phyloP scores from a whole-genome alignment of 2,329 filamentous ascomycete genomes.

The Monosporascus sp. region DNA sequence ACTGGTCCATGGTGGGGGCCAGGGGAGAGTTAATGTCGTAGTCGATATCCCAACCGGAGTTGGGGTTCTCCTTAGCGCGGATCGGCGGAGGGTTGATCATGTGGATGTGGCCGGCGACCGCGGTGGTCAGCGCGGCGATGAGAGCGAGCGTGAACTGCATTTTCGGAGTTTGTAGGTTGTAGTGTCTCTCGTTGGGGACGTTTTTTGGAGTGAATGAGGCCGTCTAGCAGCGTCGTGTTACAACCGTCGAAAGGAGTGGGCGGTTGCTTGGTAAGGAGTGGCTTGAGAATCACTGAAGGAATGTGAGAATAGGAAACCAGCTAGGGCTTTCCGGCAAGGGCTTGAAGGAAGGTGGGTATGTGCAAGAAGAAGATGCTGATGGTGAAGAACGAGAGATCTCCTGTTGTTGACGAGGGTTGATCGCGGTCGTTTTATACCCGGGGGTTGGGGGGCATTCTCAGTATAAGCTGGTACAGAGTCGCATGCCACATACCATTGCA shows the following conservation, averaged over 20 bases:
- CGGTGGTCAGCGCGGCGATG: conserved; percentile 35
- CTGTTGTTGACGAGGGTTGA: background rate
- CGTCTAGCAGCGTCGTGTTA: background rate
- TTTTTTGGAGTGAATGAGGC: background rate
- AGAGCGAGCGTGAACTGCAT: conserved; percentile 36
- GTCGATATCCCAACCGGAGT: conserved; percentile 46
- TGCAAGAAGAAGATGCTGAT: background rate
- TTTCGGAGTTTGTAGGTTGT: conserved; percentile 19
- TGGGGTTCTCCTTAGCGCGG: conserved; percentile 47
- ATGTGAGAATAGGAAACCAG: background rate
- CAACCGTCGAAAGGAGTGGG: background rate
- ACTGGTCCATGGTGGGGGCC: conserved; percentile 51
- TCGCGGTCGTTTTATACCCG: background rate
- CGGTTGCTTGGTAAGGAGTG: background rate
- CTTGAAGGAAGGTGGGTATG: background rate
- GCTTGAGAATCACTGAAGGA: background rate
- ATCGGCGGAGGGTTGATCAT: conserved; percentile 49
- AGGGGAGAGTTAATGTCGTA: conserved; percentile 70
- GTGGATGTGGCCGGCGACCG: conserved; percentile 51
- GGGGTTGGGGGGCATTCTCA: background rate
- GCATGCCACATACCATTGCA: background rate
- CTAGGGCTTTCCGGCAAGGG: background rate
- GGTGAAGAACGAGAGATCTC: background rate
- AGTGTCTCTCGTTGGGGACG: conserved; percentile 8
- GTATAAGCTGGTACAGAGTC: background rate